phyloP scores from a whole-genome alignment of 495 filamentous ascomycete species.

The Aspergillus sclerotiicarbonarius region DNA sequence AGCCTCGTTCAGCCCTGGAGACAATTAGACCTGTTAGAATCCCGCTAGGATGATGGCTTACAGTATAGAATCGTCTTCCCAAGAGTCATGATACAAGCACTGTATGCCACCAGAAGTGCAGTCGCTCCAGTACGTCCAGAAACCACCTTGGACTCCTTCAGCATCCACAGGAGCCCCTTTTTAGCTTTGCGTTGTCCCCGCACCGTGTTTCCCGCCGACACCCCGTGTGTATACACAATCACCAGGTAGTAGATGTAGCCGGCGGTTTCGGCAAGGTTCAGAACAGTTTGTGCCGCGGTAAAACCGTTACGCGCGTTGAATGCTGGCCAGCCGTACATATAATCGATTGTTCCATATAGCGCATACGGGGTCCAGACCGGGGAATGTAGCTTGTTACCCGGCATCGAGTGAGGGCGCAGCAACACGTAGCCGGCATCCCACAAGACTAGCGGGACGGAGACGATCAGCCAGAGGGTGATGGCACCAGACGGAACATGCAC shows the following conservation, averaged over 20 bases:
- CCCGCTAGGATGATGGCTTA: constrained; percentile 40
- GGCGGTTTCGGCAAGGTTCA: constrained; percentile 73
- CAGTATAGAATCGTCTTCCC: constrained; percentile 88
- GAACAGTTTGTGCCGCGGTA: constrained; percentile 67
- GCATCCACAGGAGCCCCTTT: constrained; percentile 39
- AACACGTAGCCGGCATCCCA: constrained; percentile 86
- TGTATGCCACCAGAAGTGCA: constrained; percentile 67
- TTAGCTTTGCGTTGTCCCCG: constrained; percentile 31
- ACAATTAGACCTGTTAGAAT: constrained; percentile 4
- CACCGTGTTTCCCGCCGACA: constrained; percentile 27
- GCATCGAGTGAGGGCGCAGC: constrained; percentile 80
- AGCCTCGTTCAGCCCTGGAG: constrained; percentile 69
- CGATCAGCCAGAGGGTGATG: constrained; percentile 68
- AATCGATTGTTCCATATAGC: constrained; percentile 77
- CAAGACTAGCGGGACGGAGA: constrained; percentile 77
- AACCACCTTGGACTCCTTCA: constrained; percentile 52
- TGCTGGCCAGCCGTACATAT: constrained; percentile 81
- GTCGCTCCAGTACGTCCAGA: constrained; percentile 57
- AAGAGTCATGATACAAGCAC: constrained; percentile 73
- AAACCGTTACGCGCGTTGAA: constrained; percentile 73
- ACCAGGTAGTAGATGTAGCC: constrained; percentile 70
- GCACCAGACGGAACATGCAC: constrained; percentile 65
- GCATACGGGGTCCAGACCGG: constrained; percentile 78
- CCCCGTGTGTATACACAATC: constrained; percentile 54
- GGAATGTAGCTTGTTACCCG: constrained; percentile 69